Conservation (phyloP, 208 protist species). For the Acanthamoeba royreba region DNA sequence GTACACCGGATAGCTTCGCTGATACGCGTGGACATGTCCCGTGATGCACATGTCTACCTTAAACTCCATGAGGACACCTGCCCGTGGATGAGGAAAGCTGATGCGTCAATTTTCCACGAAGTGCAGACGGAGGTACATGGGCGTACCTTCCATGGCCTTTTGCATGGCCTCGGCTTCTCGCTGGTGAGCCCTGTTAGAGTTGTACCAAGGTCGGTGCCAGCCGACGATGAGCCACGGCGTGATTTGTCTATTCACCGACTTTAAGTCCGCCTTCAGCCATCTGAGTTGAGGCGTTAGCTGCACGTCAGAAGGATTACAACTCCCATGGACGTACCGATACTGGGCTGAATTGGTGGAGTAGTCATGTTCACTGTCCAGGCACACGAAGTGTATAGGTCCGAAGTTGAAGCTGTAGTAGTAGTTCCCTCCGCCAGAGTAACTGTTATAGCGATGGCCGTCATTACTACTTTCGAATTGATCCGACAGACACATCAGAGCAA, state of each 20-base stretch:
- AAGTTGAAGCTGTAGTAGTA: slow-evolving; percentile 44
- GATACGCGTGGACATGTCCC: neutral
- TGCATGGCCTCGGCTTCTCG: neutral
- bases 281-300: too few species aligned
- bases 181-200: neutral
- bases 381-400: neutral
- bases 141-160: neutral
- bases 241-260: neutral
- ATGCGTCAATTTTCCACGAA: neutral
- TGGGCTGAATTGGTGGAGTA: neutral
- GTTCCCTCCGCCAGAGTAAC: too few species aligned
- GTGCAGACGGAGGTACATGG: too few species aligned
- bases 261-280: neutral
- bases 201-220: neutral
- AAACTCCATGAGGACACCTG: neutral
- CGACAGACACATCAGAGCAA: too few species aligned
- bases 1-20: neutral
- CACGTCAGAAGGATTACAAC: neutral
- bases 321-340: neutral
- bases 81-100: neutral
- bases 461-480: too few species aligned
- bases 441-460: neutral
- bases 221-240: neutral
- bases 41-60: neutral
- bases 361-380: neutral